These are phyloP conservation scores for Colletotrichum musae DNA, from an alignment of 2,329 filamentous ascomycete species.

Conservation along the genomic window DNA sequence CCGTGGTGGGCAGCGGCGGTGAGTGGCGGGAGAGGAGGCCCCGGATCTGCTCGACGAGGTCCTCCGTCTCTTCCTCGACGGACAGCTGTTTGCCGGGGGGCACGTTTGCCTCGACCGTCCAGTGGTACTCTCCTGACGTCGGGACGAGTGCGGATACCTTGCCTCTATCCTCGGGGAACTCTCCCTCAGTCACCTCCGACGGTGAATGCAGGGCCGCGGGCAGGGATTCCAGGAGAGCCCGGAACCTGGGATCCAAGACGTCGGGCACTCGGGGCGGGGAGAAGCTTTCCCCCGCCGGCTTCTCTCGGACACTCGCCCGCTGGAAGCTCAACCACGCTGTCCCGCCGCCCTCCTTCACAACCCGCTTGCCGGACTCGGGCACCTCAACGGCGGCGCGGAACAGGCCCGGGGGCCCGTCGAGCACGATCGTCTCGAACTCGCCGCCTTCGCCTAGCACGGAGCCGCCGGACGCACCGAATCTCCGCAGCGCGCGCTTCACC, in stretches of 20 bases:
- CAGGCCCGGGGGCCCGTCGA: conserved; percentile 81
- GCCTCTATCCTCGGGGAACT: neutral
- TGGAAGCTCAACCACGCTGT: conserved; percentile 79
- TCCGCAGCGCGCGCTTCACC: conserved; percentile 68
- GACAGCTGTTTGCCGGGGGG: conserved; percentile 41
- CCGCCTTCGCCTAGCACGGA: conserved; percentile 92
- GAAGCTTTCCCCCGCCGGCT: conserved; percentile 44
- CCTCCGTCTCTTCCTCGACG: conserved; percentile 64
- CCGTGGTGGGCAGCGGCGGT: conserved; percentile 52
- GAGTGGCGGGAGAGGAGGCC: conserved; percentile 53
- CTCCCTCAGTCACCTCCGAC: neutral
- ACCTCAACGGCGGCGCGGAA: conserved; percentile 82
- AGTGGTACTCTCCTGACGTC: conserved; percentile 48
- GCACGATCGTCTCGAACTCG: conserved; percentile 93
- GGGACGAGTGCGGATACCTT: conserved; percentile 1
- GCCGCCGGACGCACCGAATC: conserved; percentile 78
- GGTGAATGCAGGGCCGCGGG: neutral
- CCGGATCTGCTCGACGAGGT: conserved; percentile 62
- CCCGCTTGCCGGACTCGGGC: conserved; percentile 63
- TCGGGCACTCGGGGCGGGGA: conserved; percentile 69
- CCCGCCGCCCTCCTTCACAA: conserved; percentile 80
- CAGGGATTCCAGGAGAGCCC: conserved; percentile 54
- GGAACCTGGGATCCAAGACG: conserved; percentile 76
- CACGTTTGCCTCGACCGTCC: conserved; percentile 55
- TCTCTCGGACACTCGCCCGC: conserved; percentile 67